Evolutionary conservation across 192 early-diverging fungal species (phyloP), one percentile per base, ranked within the genome.

Genomic region (Coemansia sp.): DNA sequence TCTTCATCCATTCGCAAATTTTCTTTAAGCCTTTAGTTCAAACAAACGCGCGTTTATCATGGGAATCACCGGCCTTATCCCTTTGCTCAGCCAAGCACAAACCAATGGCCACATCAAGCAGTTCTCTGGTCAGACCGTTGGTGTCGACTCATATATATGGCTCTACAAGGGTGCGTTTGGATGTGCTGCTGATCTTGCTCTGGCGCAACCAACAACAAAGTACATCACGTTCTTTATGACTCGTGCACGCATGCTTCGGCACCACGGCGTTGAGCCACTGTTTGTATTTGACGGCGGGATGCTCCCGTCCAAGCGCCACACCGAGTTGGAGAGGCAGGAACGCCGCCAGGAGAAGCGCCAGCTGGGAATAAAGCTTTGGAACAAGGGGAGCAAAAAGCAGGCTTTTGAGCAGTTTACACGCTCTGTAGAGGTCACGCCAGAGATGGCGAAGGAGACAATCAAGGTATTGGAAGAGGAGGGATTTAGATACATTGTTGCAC

Each of bases 71-170:
- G 91, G 92, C 3, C 84, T 99, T 7, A 59, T 99, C 24, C 94
- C 92, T 2, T 67, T 89, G 6, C 74, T 98, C 30, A 88, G 91
- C 52, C 82, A 84, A 5, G 85, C 92, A 6, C 84, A 91, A 54
- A 67, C 77, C 24, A 69, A 66, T 4, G 81, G 91, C 12, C 85
- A 90, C 53, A 63, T 99, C 10, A 66, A 70, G 18, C 84, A 93
- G 49, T 87, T 89, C 57, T 74, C 79, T 12, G 91, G 91, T 9
- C 68, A 77, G 39, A 83, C 80, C 13, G 76, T 99, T 0, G 97
- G 86, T 1, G 84, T 99, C 10, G 97, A 99, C 71, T 91, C 89
- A 1, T 95, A 98, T 67, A 90, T 93, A 4, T 99, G 97, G 97
- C 87, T 99, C 12, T 92, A 98, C 76, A 81, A 84, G 42, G 95